Percentiles rank a stretch among this genome's conserved stretches.
Evolutionary conservation across 306 rosid species (phyloP).

Genomic region (Cucumis cinereus): DNA sequence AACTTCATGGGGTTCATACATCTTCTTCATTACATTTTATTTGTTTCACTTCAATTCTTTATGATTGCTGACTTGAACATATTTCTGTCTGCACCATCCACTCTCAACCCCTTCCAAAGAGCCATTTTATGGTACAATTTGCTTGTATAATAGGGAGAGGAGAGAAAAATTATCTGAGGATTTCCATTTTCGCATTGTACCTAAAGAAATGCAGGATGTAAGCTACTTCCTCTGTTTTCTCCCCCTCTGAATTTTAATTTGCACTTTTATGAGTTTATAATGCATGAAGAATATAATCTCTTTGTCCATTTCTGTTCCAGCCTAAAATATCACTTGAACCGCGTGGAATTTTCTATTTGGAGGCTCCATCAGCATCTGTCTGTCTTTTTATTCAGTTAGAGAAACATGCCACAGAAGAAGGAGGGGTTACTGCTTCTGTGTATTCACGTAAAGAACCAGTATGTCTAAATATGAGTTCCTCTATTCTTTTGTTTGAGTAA

Average conservation of each 20-base stretch:
- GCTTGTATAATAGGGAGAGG: conserved; percentile 95
- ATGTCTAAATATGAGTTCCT: conserved; percentile 23
- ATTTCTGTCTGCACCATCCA: conserved; percentile 14
- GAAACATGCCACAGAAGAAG: conserved; percentile 94
- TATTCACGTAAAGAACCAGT: conserved; percentile 97
- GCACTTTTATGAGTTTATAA: background rate
- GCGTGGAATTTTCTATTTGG: conserved; percentile 75
- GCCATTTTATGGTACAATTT: conserved; percentile 92
- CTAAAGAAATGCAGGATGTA: conserved; percentile 73
- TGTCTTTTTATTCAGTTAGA: conserved; percentile 94
- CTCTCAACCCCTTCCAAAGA: conserved; percentile 30
- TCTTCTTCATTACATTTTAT: background rate
- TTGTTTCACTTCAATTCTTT: conserved; percentile 16
- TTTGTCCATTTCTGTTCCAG: conserved; percentile 25
- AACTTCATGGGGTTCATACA: conserved; percentile 12
- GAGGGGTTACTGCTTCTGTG: conserved; percentile 85
- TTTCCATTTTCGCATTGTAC: conserved; percentile 58
- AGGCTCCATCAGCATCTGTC: conserved; percentile 87
- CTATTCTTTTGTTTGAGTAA: background rate
- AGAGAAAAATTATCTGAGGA: conserved; percentile 95
- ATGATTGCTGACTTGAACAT: conserved; percentile 29
- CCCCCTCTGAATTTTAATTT: background rate
- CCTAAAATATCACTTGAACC: conserved; percentile 40
- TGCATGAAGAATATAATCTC: background rate
- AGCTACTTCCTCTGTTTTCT: conserved; percentile 16